Conservation (phyloP, 192 early-diverging fungal genomes). For the Coemansia umbellata region DNA sequence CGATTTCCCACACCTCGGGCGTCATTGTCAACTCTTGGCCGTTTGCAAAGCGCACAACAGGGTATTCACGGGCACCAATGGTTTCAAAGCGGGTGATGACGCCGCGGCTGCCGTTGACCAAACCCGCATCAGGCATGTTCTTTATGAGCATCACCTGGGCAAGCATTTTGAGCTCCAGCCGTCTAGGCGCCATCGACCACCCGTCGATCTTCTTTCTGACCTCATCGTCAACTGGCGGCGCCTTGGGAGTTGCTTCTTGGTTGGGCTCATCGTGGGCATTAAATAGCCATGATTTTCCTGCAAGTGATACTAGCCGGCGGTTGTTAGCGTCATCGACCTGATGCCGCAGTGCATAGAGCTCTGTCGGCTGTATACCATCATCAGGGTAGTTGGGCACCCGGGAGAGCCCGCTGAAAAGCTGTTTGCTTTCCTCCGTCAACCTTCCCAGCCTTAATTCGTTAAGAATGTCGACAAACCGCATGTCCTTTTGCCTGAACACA, state of each 20-base stretch:
- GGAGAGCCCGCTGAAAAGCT: conserved; percentile 50
- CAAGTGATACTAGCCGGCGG: conserved; percentile 52
- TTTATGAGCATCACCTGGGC: conserved; percentile 90
- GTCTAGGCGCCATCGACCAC: conserved; percentile 41
- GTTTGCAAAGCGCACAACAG: conserved; percentile 43
- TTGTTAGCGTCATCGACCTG: conserved; percentile 76
- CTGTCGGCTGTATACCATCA: conserved; percentile 64
- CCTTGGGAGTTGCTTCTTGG: neutral
- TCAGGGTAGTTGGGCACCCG: conserved; percentile 53
- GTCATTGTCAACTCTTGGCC: conserved; percentile 52
- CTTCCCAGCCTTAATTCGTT: conserved; percentile 80
- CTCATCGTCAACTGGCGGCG: conserved; percentile 9
- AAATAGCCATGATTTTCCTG: conserved; percentile 51
- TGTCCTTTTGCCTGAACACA: conserved; percentile 85
- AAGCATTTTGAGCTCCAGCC: conserved; percentile 64
- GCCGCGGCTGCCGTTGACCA: conserved; percentile 84
- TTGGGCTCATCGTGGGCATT: conserved; percentile 41
- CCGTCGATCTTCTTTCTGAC: conserved; percentile 26
- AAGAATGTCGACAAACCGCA: conserved; percentile 72
- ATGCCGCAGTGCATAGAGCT: conserved; percentile 68
- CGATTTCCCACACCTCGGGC: conserved; percentile 55
- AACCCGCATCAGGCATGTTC: conserved; percentile 56
- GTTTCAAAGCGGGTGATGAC: conserved; percentile 46
- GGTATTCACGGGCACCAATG: conserved; percentile 36
- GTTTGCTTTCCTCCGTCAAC: conserved; percentile 55